phyloP scores from a whole-genome alignment of 1,284 basidiomycete genomes.

The Leccinum fallax region DNA sequence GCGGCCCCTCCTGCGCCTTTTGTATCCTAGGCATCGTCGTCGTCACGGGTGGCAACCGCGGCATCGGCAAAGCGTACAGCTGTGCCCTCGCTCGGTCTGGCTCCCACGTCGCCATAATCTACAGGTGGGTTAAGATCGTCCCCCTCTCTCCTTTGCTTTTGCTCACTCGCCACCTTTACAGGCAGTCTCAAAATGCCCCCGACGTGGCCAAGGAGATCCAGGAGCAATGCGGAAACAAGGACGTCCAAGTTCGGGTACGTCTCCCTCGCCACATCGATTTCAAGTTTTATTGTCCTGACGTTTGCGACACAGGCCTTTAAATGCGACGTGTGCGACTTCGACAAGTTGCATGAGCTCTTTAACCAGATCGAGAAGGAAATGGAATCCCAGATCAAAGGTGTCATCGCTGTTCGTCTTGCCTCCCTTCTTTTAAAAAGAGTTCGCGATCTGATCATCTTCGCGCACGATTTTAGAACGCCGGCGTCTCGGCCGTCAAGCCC shows the following conservation, averaged over 20 bases:
- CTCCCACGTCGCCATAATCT: slow-evolving; percentile 47
- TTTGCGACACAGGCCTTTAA: slow-evolving; percentile 40
- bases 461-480: slow-evolving; percentile 41
- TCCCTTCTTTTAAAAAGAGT: too few relatives aligned
- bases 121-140: slow-evolving; percentile 27
- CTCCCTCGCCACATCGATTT: not conserved
- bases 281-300: not conserved
- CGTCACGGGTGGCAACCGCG: slow-evolving; percentile 46
- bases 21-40: slow-evolving; percentile 27
- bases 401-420: slow-evolving; percentile 19
- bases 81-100: slow-evolving; percentile 45
- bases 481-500: slow-evolving; percentile 50
- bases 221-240: slow-evolving; percentile 9
- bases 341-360: slow-evolving; percentile 40
- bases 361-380: slow-evolving; percentile 33
- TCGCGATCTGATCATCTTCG: not conserved
- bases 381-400: slow-evolving; percentile 6
- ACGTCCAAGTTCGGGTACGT: slow-evolving; percentile 36
- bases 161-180: slow-evolving; percentile 14
- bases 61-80: slow-evolving; percentile 50
- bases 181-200: slow-evolving; percentile 38
- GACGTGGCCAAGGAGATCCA: slow-evolving; percentile 40
- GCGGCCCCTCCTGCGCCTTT: not conserved
- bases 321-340: slow-evolving; percentile 43
- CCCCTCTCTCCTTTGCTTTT: not conserved